Evolutionary conservation across 768 basidiomycete species (phyloP).

Genomic region (Sarcodon sp.): DNA sequence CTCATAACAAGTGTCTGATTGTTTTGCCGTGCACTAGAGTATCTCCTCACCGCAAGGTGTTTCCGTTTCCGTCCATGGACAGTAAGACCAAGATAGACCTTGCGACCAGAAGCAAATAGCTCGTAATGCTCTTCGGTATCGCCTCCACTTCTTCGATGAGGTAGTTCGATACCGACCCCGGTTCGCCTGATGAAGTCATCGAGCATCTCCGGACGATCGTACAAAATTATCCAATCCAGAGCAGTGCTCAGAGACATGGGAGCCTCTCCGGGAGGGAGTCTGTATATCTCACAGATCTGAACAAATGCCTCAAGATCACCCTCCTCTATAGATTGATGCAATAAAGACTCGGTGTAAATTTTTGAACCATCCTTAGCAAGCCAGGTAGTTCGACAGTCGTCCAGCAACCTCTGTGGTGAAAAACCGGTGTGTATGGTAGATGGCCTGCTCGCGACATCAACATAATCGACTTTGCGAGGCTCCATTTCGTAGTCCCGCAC

Average conservation of each 20-base stretch:
- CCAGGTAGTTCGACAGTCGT: background rate
- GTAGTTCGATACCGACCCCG: conserved; percentile 18
- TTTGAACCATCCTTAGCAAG: conserved; percentile 1
- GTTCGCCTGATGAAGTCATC: conserved; percentile 44
- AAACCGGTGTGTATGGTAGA: conserved; percentile 28
- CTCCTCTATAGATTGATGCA: conserved; percentile 25
- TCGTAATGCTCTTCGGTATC: conserved; percentile 14
- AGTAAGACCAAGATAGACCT: conserved; percentile 42
- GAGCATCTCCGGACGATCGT: conserved; percentile 36
- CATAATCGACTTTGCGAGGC: conserved; percentile 28
- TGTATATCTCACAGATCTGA: conserved; percentile 30
- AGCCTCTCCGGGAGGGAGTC: conserved; percentile 17
- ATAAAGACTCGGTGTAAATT: conserved; percentile 7
- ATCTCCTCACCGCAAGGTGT: conserved; percentile 28
- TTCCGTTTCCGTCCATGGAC: conserved; percentile 52
- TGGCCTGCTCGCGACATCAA: conserved; percentile 37
- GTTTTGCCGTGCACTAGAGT: background rate
- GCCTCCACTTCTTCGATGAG: conserved; percentile 17
- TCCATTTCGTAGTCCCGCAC: conserved; percentile 29
- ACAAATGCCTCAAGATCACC: conserved; percentile 39
- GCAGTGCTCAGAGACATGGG: conserved; percentile 10
- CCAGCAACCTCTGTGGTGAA: conserved; percentile 25
- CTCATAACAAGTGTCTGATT: conserved; percentile 1
- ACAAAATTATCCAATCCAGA: conserved; percentile 19
- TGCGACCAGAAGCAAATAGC: conserved; percentile 22